Percentiles rank a stretch among this genome's conserved stretches.
Conservation (phyloP, 2,329 filamentous ascomycete genomes). For the Calcarisporium arbuscula region DNA sequence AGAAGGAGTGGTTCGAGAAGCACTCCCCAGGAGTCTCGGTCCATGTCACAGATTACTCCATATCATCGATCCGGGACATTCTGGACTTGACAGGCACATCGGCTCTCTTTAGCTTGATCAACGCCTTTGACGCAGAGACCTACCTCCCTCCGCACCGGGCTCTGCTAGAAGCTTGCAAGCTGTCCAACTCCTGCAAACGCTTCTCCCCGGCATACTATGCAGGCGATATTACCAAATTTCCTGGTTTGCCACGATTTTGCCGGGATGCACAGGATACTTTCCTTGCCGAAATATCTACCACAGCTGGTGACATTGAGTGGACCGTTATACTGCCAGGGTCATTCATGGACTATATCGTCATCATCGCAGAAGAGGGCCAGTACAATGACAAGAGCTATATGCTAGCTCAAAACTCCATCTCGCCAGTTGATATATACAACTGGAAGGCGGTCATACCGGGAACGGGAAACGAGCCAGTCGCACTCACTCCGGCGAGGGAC, state of each 20-base stretch:
- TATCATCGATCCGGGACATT: neutral
- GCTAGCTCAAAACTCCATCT: neutral
- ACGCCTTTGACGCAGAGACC: neutral
- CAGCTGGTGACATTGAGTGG: slow-evolving; percentile 1
- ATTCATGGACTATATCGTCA: slow-evolving; percentile 4
- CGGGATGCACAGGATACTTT: slow-evolving; percentile 1
- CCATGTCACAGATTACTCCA: slow-evolving; percentile 2
- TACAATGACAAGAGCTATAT: neutral
- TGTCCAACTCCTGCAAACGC: slow-evolving; percentile 2
- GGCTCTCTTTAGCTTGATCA: neutral
- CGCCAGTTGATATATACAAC: neutral
- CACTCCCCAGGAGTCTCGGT: slow-evolving; percentile 1
- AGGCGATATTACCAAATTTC: slow-evolving; percentile 2
- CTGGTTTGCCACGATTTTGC: slow-evolving; percentile 2
- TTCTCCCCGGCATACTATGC: slow-evolving; percentile 3
- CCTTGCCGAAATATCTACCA: neutral
- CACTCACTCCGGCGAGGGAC: neutral
- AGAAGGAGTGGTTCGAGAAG: slow-evolving; percentile 2
- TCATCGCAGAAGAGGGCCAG: neutral
- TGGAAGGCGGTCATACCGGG: neutral
- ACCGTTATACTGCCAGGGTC: neutral
- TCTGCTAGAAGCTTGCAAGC: slow-evolving; percentile 2
- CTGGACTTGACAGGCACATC: neutral
- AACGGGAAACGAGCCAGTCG: neutral
- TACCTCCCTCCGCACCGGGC: neutral